phyloP scores from a whole-genome alignment of 2,329 filamentous ascomycete species.

The Myotisia sp. region DNA sequence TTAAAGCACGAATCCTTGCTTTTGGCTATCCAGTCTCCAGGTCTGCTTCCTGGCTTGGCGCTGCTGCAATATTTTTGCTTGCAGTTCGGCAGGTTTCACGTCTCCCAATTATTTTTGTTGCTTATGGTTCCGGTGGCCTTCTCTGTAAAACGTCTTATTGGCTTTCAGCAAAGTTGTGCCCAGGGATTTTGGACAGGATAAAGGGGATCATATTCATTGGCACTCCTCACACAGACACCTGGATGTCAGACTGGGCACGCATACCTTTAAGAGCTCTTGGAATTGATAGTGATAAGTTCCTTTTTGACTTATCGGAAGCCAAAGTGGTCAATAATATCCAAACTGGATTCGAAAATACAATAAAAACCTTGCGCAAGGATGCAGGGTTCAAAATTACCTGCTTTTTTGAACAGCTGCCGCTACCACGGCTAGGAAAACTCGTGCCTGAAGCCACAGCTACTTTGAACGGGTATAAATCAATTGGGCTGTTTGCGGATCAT shows the following conservation, averaged over 20 bases:
- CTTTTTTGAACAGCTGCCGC: slow-evolving; percentile 5
- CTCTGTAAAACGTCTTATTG: slow-evolving; percentile 25
- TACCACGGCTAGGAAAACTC: not conserved
- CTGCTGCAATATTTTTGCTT: too few relatives aligned
- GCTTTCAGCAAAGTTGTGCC: slow-evolving; percentile 20
- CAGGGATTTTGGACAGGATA: slow-evolving; percentile 16
- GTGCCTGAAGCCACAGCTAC: slow-evolving; percentile 2
- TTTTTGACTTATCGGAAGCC: slow-evolving; percentile 1
- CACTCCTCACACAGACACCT: slow-evolving; percentile 25
- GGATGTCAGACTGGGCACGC: slow-evolving; percentile 23
- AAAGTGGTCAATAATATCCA: slow-evolving; percentile 1
- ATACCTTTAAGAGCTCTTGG: slow-evolving; percentile 16
- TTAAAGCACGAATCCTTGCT: slow-evolving; percentile 3
- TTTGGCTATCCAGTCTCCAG: slow-evolving; percentile 9
- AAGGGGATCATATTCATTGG: slow-evolving; percentile 27
- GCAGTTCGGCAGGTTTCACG: not conserved
- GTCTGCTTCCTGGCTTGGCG: too few relatives aligned
- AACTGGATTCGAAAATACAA: not conserved
- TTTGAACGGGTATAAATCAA: slow-evolving; percentile 1
- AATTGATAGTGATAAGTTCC: slow-evolving; percentile 9
- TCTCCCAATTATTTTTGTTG: slow-evolving; percentile 1
- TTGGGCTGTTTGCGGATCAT: slow-evolving; percentile 3
- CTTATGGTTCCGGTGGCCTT: slow-evolving; percentile 3
- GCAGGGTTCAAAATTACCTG: slow-evolving; percentile 1
- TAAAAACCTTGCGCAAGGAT: slow-evolving; percentile 1